Conservation (phyloP, 139 green algal species). For the Chlorella sp. region DNA sequence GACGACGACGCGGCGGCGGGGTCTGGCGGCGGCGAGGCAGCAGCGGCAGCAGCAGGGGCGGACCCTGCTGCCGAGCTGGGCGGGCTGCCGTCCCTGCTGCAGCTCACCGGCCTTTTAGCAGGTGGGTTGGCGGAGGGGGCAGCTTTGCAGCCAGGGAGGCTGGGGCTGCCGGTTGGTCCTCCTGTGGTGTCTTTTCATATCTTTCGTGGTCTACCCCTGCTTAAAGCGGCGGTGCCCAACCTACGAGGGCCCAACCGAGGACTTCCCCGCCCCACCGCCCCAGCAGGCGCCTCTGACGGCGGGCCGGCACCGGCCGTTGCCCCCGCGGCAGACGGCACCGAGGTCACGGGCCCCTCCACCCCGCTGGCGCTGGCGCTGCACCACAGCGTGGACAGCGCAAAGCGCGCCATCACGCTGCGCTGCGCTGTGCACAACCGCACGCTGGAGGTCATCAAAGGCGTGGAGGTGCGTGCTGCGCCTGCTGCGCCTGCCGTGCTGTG, state of each 20-base stretch:
- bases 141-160: not conserved
- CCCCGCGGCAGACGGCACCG: not conserved
- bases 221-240: too few relatives aligned
- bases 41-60: not conserved
- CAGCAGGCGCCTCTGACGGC: not conserved
- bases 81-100: conserved; percentile 32
- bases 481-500: not conserved
- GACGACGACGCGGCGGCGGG: not conserved
- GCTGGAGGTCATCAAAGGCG: conserved; percentile 31
- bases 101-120: conserved; percentile 22
- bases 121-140: not conserved
- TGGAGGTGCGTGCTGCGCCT: conserved; percentile 36
- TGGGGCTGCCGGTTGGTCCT: too few relatives aligned
- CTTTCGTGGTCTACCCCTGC: not conserved
- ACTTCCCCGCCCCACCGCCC: not conserved
- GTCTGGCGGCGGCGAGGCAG: not conserved
- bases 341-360: conserved; percentile 33
- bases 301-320: not conserved
- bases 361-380: conserved; percentile 36
- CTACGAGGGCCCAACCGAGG: too few relatives aligned
- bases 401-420: conserved; percentile 29
- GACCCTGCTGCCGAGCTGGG: not conserved
- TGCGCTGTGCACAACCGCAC: conserved; percentile 42
- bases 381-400: conserved; percentile 22
- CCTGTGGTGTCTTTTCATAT: not conserved